A percentile compares a stretch with the other conserved stretches of the same genome.
Conservation (phyloP, 306 rosid species). For the Quillaja saponaria region DNA sequence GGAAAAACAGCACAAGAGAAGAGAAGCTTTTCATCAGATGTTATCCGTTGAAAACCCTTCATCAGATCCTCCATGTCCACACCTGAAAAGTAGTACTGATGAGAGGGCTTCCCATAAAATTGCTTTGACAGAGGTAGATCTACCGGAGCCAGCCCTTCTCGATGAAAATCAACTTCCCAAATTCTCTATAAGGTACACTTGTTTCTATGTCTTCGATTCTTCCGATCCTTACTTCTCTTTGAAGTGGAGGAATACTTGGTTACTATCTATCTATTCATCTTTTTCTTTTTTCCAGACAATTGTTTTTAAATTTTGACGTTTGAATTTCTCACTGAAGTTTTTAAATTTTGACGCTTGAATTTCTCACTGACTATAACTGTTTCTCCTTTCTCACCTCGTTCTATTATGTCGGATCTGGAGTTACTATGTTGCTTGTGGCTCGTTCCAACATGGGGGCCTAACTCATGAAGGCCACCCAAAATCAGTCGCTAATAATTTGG, state of each 20-base stretch:
- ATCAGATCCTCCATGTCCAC: conserved; percentile 51
- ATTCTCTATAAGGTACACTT: conserved; percentile 55
- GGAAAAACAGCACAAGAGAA: conserved; percentile 49
- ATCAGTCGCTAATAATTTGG: too few relatives aligned
- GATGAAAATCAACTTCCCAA: conserved; percentile 35
- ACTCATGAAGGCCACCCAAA: conserved; percentile 34
- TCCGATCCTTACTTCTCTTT: neutral
- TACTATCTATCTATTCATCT: neutral
- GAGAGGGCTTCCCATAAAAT: conserved; percentile 38
- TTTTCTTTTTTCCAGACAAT: conserved; percentile 3
- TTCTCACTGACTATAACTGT: too few relatives aligned
- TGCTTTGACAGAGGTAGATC: conserved; percentile 43
- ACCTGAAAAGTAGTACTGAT: conserved; percentile 29
- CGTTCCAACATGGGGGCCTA: conserved; percentile 41
- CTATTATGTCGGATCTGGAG: conserved; percentile 41
- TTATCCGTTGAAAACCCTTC: conserved; percentile 62
- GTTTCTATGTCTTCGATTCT: too few relatives aligned
- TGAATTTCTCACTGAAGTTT: too few relatives aligned
- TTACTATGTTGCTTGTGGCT: conserved; percentile 36
- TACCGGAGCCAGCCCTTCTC: conserved; percentile 35
- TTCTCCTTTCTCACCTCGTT: too few relatives aligned
- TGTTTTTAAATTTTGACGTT: too few relatives aligned
- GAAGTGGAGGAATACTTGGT: neutral
- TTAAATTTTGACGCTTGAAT: too few relatives aligned
- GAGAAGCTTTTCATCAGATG: conserved; percentile 67